These are phyloP conservation scores for Populus euphratica DNA, from an alignment of 345 rosid genomes.

Conservation along the genomic window DNA sequence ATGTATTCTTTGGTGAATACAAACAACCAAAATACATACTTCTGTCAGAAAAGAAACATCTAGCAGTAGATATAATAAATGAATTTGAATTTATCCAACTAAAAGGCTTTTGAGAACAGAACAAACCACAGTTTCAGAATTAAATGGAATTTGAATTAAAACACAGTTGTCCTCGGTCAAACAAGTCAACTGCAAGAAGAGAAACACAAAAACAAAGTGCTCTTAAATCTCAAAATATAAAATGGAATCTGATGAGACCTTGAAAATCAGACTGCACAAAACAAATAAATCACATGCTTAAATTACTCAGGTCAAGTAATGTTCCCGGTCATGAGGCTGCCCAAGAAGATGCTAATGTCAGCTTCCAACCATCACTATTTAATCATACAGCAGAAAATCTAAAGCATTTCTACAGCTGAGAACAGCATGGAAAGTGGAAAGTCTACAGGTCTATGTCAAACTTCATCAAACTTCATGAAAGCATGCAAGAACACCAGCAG, in stretches of 20 bases:
- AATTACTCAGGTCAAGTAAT: neutral
- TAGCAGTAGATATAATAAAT: neutral
- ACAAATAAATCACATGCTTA: neutral
- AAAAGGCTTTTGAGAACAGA: slow-evolving; percentile 14
- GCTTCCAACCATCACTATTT: neutral
- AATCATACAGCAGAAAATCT: neutral
- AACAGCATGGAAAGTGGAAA: neutral
- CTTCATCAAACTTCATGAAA: neutral
- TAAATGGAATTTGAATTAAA: slow-evolving; percentile 61
- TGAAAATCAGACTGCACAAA: slow-evolving; percentile 3
- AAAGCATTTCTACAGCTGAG: neutral
- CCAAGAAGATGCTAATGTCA: neutral
- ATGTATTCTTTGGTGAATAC: slow-evolving; percentile 47
- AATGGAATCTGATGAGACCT: neutral
- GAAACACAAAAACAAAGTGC: slow-evolving; percentile 6
- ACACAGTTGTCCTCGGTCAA: slow-evolving; percentile 62
- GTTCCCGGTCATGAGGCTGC: neutral
- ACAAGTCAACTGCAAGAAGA: slow-evolving; percentile 55
- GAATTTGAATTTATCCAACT: slow-evolving; percentile 9
- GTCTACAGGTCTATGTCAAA: neutral
- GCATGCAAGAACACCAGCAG: neutral
- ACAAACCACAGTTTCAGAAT: slow-evolving; percentile 58
- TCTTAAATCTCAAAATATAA: neutral
- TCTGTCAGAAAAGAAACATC: slow-evolving; percentile 9
- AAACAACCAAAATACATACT: neutral